Percentiles rank a stretch among this genome's conserved stretches.
These are phyloP conservation scores for Lithohypha guttulata DNA, from an alignment of 2,329 filamentous ascomycete species.

Conservation along the genomic window DNA sequence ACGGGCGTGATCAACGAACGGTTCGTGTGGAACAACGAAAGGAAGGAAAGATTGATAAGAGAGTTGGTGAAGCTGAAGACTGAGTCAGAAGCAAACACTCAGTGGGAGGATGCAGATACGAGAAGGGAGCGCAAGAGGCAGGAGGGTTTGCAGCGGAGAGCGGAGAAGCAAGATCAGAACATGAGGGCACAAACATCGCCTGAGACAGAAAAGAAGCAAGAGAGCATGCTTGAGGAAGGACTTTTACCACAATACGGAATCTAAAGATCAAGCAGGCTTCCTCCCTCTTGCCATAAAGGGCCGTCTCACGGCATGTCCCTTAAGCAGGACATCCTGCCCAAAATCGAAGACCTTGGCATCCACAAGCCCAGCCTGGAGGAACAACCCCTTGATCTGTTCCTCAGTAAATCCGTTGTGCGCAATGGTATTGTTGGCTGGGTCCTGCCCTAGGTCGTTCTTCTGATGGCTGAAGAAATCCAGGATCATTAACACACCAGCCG, in stretches of 20 bases:
- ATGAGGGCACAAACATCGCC: no score
- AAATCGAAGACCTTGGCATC: constrained; percentile 15
- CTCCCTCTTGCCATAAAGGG: constrained; percentile 18
- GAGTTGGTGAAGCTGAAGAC: constrained; percentile 18
- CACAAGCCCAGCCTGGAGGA: constrained; percentile 50
- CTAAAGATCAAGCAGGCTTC: constrained; percentile 10
- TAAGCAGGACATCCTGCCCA: constrained; percentile 14
- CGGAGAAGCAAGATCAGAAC: constrained; percentile 5
- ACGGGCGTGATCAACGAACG: constrained; percentile 59
- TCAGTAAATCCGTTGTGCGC: constrained; percentile 56
- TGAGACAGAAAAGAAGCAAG: constrained; percentile 9
- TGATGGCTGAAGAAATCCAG: constrained; percentile 55
- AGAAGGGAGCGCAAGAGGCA: constrained; percentile 32
- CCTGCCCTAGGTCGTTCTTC: constrained; percentile 14
- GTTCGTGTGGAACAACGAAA: constrained; percentile 31
- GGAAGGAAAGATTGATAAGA: constrained; percentile 28
- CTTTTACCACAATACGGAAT: neutral
- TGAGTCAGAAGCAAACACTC: constrained; percentile 13
- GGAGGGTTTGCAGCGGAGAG: constrained; percentile 27
- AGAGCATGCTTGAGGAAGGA: constrained; percentile 13
- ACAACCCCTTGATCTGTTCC: constrained; percentile 49
- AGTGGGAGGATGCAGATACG: constrained; percentile 30
- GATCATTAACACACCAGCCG: constrained; percentile 57
- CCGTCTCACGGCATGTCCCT: constrained; percentile 12
- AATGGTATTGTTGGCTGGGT: constrained; percentile 42